phyloP scores from a whole-genome alignment of 202 grass and related monocot species.

The Zoysia matrella region DNA sequence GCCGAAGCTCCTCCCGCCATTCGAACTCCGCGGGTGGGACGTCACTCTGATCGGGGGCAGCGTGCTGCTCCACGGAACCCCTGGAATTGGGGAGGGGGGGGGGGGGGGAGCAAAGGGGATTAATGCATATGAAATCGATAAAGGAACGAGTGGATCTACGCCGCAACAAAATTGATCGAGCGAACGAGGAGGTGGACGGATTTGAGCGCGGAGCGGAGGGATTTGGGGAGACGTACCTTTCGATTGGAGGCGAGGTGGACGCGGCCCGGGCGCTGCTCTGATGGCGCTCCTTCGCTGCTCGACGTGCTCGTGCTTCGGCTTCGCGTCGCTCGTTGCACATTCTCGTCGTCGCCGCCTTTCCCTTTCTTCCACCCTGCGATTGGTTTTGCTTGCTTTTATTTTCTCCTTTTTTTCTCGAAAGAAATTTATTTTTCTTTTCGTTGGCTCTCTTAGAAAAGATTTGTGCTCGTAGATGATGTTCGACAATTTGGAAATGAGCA shows the following conservation, averaged over 20 bases:
- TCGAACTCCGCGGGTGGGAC: constrained; percentile 29
- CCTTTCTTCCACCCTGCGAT: constrained; percentile 21
- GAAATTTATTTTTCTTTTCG: not conserved
- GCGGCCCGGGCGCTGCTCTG: not conserved
- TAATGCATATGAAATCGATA: not conserved
- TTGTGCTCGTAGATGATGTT: no score
- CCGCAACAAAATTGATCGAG: constrained; percentile 2
- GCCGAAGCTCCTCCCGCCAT: constrained; percentile 67
- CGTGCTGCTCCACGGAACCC: constrained; percentile 47
- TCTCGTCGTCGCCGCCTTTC: not conserved
- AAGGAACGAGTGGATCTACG: constrained; percentile 22
- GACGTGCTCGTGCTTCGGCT: not conserved
- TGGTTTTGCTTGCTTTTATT: constrained; percentile 12
- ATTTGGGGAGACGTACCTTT: constrained; percentile 31
- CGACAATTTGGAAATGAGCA: no score
- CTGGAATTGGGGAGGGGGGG: constrained; percentile 18
- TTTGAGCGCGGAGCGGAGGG: not conserved
- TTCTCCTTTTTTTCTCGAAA: not conserved
- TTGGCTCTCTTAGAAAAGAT: not conserved
- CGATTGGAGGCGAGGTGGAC: not conserved
- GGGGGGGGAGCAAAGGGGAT: not conserved
- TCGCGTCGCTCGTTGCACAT: constrained; percentile 17
- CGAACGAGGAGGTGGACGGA: not conserved
- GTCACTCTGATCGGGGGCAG: not conserved
- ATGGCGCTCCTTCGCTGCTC: not conserved